A percentile compares a stretch with the other conserved stretches of the same genome.
These are phyloP conservation scores for Candida qinlingensis DNA, from an alignment of 805 yeast species.

Conservation along the genomic window DNA sequence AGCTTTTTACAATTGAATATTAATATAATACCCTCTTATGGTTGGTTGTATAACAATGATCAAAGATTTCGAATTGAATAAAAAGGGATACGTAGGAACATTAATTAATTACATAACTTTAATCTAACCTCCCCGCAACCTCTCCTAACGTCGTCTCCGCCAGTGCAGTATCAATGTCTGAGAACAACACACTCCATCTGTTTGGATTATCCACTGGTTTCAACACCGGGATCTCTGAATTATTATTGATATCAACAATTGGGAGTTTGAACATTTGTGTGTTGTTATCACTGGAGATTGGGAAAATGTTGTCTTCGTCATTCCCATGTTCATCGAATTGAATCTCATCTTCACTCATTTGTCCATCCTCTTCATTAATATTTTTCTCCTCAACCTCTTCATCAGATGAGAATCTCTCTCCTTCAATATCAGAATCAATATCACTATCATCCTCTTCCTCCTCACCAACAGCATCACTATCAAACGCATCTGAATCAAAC, in stretches of 20 bases:
- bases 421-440: conserved; percentile 14
- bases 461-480: conserved; percentile 1
- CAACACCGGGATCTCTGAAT: not conserved
- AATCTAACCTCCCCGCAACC: not conserved
- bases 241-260: not conserved
- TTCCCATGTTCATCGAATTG: not conserved
- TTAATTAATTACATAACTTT: too few relatives aligned
- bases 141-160: conserved; percentile 8
- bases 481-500: conserved; percentile 6
- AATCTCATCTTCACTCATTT: not conserved
- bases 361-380: not conserved
- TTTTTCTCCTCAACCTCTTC: not conserved
- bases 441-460: conserved; percentile 19
- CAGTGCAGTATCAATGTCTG: conserved; percentile 22
- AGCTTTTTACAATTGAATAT: not conserved
- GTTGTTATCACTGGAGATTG: not conserved
- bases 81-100: too few relatives aligned
- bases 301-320: not conserved
- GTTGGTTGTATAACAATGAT: too few relatives aligned
- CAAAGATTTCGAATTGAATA: too few relatives aligned
- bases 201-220: not conserved
- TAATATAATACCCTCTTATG: too few relatives aligned
- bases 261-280: not conserved
- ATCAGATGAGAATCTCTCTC: conserved; percentile 7
- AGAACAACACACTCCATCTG: conserved; percentile 20